A percentile compares a stretch with the other conserved stretches of the same genome.
Evolutionary conservation across 1,139 yeast species (phyloP).

Genomic region (Saccharomycopsis hybrid): DNA sequence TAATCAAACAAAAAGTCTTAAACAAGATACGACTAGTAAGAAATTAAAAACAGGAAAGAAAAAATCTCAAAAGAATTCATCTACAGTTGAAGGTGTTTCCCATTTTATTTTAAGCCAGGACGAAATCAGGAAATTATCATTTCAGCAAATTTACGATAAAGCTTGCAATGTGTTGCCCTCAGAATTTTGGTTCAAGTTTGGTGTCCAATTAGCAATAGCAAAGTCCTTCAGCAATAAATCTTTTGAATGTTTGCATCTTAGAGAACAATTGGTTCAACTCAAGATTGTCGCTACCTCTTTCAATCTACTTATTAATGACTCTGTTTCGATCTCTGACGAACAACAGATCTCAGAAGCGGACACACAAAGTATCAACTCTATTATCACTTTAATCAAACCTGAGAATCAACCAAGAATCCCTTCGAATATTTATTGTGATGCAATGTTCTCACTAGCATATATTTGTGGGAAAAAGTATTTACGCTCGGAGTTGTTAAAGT

Average conservation of each 20-base stretch:
- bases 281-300: conserved; percentile 67
- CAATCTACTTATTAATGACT: conserved; percentile 21
- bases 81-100: conserved; percentile 37
- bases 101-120: conserved; percentile 43
- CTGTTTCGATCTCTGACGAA: not conserved
- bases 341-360: conserved; percentile 30
- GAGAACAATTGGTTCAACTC: conserved; percentile 54
- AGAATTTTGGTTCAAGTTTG: conserved; percentile 58
- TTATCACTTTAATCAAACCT: conserved; percentile 11
- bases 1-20: too few relatives aligned
- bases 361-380: conserved; percentile 36
- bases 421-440: conserved; percentile 31
- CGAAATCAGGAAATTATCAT: conserved; percentile 41
- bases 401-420: conserved; percentile 3
- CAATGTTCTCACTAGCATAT: conserved; percentile 64
- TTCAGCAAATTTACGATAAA: conserved; percentile 59
- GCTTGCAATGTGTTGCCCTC: conserved; percentile 56
- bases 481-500: conserved; percentile 71
- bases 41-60: conserved; percentile 13
- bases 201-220: conserved; percentile 55
- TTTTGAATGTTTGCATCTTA: conserved; percentile 45
- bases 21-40: too few relatives aligned
- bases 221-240: conserved; percentile 64
- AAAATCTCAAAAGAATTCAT: conserved; percentile 5
- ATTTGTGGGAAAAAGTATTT: conserved; percentile 64